Evolutionary conservation across 495 filamentous ascomycete genomes (phyloP), one percentile per base, ranked within the genome.

Genomic region (Amniculicola lignicola): DNA sequence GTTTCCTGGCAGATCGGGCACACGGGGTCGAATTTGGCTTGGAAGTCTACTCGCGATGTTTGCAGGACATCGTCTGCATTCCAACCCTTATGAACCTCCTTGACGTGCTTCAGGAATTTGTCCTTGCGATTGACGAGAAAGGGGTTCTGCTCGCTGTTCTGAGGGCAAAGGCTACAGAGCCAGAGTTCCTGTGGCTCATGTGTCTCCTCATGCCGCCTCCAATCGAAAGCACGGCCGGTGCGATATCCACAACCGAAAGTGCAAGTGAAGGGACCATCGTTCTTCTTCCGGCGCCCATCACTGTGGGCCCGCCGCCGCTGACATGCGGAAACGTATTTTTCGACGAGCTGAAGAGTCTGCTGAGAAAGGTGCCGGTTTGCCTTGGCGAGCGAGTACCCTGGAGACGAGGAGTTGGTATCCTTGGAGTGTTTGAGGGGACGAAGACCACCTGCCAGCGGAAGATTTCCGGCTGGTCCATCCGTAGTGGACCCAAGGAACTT

Each of bases 121-220:
- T 64, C 61, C 22, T 51, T 57, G 5, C 61, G 24, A 25, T 60
- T 57, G 11, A 63, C 60, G 1, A 63, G 38, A n/a, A 59, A 59
- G 7, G 50, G 41, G 19, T 23, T 59, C n/a, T 57, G 49, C 4
- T 44, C 35, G 5, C 29, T 10, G 15, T 27, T 47, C 10, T 59
- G 49, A 1, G 15, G 7, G 23, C 60, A 63, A 43, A 59, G 21
- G 24, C 43, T 14, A 25, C 61, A 64, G 12, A 61, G 28, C 61
- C 61, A 64, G 9, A 64, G 35, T 27, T 64, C 51, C 31, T 64
- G 61, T 1, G 61, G 61, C 28, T 64, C 57, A 43, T 64, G 56
- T 10, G 51, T 64, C 18, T 64, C 61, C 44, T 64, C 61, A 39
- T 64, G 61, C 2, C 61, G 36, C 51, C 39, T 51, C 61, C 61